Percentiles rank a stretch among this genome's conserved stretches.
Evolutionary conservation across 176 grass and related monocot genomes (phyloP).

Genomic region (Rhipidocladum racemiflorum): DNA sequence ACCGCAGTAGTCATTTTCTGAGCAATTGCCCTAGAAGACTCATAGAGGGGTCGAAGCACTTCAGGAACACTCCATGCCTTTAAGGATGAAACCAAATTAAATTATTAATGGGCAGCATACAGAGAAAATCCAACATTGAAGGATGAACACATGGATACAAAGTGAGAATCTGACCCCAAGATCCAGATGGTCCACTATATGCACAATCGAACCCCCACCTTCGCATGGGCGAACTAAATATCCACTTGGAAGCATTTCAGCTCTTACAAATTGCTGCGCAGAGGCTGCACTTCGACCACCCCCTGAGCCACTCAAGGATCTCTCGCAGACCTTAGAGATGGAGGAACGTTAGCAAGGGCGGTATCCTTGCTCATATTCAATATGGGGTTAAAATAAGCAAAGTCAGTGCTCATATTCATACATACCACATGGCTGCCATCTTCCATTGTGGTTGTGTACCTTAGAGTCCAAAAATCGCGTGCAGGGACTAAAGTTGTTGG

Average conservation of each 20-base stretch:
- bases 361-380: not conserved
- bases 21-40: conserved; percentile 86
- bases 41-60: conserved; percentile 86
- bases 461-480: conserved; percentile 96
- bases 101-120: not conserved
- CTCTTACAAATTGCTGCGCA: conserved; percentile 90
- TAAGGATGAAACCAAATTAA: conserved; percentile 12
- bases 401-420: conserved; percentile 15
- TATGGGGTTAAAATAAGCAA: not conserved
- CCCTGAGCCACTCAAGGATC: conserved; percentile 89
- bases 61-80: conserved; percentile 97
- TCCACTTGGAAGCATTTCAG: conserved; percentile 95
- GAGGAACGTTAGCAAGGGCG: conserved; percentile 14
- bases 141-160: not conserved
- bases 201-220: conserved; percentile 88
- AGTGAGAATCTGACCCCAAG: conserved; percentile 51
- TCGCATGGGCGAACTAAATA: conserved; percentile 90
- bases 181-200: conserved; percentile 96
- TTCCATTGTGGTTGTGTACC: conserved; percentile 81
- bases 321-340: conserved; percentile 77
- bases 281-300: conserved; percentile 70
- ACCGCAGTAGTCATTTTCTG: conserved; percentile 94
- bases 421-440: conserved; percentile 98
- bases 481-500: conserved; percentile 97
- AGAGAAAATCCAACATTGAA: conserved; percentile 13